phyloP scores from a whole-genome alignment of 2,329 filamentous ascomycete species.

The Pyricularia sp. region DNA sequence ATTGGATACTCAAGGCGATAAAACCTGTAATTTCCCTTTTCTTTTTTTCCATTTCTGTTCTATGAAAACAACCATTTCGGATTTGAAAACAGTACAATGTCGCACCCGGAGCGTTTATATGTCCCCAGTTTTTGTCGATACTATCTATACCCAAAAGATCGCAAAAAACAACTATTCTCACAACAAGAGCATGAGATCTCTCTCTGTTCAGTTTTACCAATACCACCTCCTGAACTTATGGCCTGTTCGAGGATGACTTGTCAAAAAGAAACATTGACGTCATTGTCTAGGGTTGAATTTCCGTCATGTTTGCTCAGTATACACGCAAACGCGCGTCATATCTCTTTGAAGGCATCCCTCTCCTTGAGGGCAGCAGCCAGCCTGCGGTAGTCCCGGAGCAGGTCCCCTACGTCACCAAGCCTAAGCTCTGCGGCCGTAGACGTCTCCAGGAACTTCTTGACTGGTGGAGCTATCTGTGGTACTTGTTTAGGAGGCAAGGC shows the following conservation, averaged over 20 bases:
- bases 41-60: not conserved
- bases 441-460: constrained; percentile 60
- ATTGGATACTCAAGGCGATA: not conserved
- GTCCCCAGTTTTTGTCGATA: not conserved
- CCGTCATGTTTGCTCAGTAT: not conserved
- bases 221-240: not conserved
- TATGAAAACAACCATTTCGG: not conserved
- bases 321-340: not conserved
- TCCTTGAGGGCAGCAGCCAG: constrained; percentile 53
- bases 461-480: constrained; percentile 48
- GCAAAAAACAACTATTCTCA: not conserved
- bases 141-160: not conserved
- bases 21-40: not conserved
- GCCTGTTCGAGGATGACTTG: not conserved
- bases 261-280: not conserved
- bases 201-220: not conserved
- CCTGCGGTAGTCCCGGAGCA: constrained; percentile 63
- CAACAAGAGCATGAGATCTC: not conserved
- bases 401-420: constrained; percentile 58
- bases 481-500: constrained; percentile 36
- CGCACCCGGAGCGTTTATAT: not conserved
- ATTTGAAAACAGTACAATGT: not conserved
- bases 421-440: constrained; percentile 57
- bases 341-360: constrained; percentile 42
- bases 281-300: not conserved